Base-by-base conservation (phyloP, 805 yeast species). In the Yarrowia sp. region DNA sequence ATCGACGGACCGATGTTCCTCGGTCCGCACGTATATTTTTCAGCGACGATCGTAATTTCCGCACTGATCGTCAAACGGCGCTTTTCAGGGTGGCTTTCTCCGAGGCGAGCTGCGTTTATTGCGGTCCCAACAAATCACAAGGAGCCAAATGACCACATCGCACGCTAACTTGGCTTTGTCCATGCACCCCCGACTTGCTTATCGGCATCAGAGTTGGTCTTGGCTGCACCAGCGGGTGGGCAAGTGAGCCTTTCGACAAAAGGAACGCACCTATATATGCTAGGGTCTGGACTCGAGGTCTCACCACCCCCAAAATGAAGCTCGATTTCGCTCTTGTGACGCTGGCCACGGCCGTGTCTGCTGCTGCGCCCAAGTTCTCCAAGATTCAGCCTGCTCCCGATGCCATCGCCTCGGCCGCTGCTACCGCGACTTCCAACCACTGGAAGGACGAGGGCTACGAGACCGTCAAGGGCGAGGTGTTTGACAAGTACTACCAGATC, bases 401-500 rank as follows among this genome's bases (percentile, higher is more conserved):
- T 10, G 72, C 74, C 35, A 51, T 63, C 41, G 60, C 60, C 16
- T 27, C 60, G 5, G 71, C 71, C 22, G 76, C 77, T n/a, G 69
- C 72, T 14, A 71, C 71, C n/a, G 76, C 77, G 18, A 61, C 64
- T 9, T 68, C 77, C 33, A 64, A 66, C 59, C 71, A 69, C 59
- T 62, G 49, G 47, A 65, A 65, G 61, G 63, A 66, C 51, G 72
- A 77, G 27, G 70, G 77, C 14, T 66, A 71, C 63, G 36, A 24
- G 14, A 53, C 33, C 62, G 80, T 79, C 32, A 62, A 66, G 18
- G 82, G 82, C 64, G 65, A 68, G 14, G 74, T 70, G 22, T 77
- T 77, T 67, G 74, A 78, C 68, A 74, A 80, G 61, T 69, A 78
- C 61, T 70, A 72, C 60, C 72, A 74, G 67, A 77, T 81, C 66